A percentile compares a stretch with the other conserved stretches of the same genome.
These are phyloP conservation scores for Austroboletus eburneus DNA, from an alignment of 768 basidiomycete genomes.

Conservation along the genomic window DNA sequence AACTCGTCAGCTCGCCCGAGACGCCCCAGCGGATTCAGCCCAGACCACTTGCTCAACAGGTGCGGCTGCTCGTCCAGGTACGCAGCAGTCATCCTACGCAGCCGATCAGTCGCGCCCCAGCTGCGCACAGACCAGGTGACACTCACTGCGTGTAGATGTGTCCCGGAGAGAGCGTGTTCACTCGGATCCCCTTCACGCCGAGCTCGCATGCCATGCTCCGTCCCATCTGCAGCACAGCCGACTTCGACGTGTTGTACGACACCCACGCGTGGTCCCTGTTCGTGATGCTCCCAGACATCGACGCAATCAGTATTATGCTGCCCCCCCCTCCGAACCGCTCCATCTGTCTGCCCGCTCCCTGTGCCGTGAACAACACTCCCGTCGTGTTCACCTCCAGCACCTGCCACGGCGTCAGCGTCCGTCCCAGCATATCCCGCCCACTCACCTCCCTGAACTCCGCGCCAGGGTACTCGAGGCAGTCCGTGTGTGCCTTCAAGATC, in stretches of 20 bases:
- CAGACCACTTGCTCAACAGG: constrained; percentile 62
- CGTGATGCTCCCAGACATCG: constrained; percentile 64
- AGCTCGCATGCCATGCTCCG: constrained; percentile 82
- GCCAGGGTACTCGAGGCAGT: constrained; percentile 64
- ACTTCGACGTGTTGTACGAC: constrained; percentile 74
- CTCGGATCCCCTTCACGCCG: constrained; percentile 59
- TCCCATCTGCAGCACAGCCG: constrained; percentile 75
- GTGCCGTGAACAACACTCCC: constrained; percentile 57
- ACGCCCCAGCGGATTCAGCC: constrained; percentile 63
- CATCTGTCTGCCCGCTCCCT: constrained; percentile 60
- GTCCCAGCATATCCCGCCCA: neutral
- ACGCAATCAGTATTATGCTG: constrained; percentile 56
- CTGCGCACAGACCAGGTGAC: constrained; percentile 9
- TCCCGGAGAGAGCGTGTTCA: constrained; percentile 74
- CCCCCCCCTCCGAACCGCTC: constrained; percentile 42
- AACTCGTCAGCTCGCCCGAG: constrained; percentile 71
- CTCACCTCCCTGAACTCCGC: constrained; percentile 60
- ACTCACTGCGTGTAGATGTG: constrained; percentile 68
- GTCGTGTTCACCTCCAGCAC: constrained; percentile 64
- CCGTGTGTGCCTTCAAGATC: constrained; percentile 53
- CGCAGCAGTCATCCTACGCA: constrained; percentile 67
- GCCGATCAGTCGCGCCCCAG: neutral
- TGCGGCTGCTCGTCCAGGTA: constrained; percentile 64
- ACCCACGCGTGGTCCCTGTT: constrained; percentile 74
- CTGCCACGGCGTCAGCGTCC: constrained; percentile 32